A percentile compares a stretch with the other conserved stretches of the same genome.
Evolutionary conservation across 1,284 basidiomycete species (phyloP).

Genomic region (Trametes pubescens): DNA sequence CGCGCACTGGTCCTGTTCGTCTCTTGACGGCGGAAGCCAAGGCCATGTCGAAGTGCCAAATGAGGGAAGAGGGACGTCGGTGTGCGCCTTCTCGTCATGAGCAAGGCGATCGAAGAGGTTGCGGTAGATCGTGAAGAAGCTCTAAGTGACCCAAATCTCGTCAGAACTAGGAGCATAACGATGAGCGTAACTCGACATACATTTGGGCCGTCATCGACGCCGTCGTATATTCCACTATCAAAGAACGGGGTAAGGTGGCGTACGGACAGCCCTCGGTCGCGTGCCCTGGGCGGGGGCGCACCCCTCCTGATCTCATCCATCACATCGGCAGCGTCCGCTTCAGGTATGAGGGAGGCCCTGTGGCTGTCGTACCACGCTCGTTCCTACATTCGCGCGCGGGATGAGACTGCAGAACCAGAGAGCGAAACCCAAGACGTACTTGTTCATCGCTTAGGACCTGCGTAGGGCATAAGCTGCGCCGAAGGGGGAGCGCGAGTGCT

Average conservation of each 20-base stretch:
- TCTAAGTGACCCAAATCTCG: conserved; percentile 51
- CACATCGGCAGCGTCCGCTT: conserved; percentile 83
- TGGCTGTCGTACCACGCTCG: conserved; percentile 99
- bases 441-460: conserved; percentile 92
- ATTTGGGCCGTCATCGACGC: conserved; percentile 74
- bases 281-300: conserved; percentile 68
- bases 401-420: conserved; percentile 7
- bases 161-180: conserved; percentile 1
- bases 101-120: conserved; percentile 89
- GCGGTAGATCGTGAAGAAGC: conserved; percentile 92
- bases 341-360: conserved; percentile 83
- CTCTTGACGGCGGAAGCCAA: conserved; percentile 62
- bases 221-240: conserved; percentile 77
- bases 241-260: conserved; percentile 90
- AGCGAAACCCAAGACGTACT: conserved; percentile 55
- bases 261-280: conserved; percentile 82
- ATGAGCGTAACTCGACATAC: conserved; percentile 51
- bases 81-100: conserved; percentile 79
- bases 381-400: conserved; percentile 66
- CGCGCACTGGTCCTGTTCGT: conserved; percentile 55
- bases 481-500: neutral
- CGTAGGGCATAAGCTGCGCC: conserved; percentile 17
- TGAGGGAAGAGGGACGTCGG: conserved; percentile 70
- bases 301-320: conserved; percentile 88
- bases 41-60: conserved; percentile 87